Evolutionary conservation across 2,329 filamentous ascomycete genomes (phyloP), one percentile per base, ranked within the genome.

Genomic region (Monilinia polystroma): DNA sequence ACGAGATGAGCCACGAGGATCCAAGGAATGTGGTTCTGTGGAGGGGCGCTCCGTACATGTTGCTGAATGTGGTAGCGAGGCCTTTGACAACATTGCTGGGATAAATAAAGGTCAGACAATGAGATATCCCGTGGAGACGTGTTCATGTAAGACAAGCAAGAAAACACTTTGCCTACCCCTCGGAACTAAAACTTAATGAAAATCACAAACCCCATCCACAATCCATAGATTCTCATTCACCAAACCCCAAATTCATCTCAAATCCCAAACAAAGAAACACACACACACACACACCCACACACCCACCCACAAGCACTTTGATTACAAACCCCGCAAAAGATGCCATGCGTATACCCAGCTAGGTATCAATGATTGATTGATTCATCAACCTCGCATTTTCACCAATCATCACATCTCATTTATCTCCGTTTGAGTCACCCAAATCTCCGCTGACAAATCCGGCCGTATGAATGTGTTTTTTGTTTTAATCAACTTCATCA

Each of bases 381-480:
- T 20, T 57, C 55, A 57, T 43, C 38, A 38, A 11, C 23, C 56
- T 58, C 56, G 56, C 43, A 45, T 58, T 29, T 29, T 3, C 11
- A 32, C 56, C 56, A 58, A 58, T 47, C 56, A n/a, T 1, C 41
- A 14, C 56, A n/a, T 58, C 56, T 29, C 56, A 47, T 35, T n/a
- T 59, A 59, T 59, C 56, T 59, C 56, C 43, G 26, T 47, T 54
- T 43, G 56, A 59, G 56, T 49, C 56, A 47, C 23, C 4, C 16
- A 29, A 58, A 58, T 59, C 20, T n/a, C 57, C 26, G 43, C 43
- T 59, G 29, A 59, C n/a, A 16, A 59, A 49, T 59, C 8, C 26
- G 26, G 56, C 3, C 23, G 41, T 45, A 32, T n/a, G 41, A 47
- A 23, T 23, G 23, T 23, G 23, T 5, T 7, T 35, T 35, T 35